Evolutionary conservation across 2,329 filamentous ascomycete genomes (phyloP).

Genomic region (Aphanoascus verrucosus): DNA sequence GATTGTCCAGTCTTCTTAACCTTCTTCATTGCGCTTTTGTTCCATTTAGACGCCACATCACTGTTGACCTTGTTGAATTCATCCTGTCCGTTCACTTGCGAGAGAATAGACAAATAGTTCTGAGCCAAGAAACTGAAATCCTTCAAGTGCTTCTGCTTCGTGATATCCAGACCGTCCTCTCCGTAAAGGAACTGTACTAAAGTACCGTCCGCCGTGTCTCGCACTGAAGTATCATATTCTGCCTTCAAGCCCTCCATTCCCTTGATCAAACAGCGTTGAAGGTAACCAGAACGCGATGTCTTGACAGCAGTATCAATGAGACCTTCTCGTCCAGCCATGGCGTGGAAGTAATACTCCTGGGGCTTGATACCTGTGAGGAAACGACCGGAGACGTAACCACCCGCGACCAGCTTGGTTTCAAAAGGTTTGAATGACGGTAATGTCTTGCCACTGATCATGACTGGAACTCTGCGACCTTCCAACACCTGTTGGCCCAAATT

Average conservation of each 20-base stretch:
- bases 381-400: slow-evolving; percentile 86
- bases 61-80: slow-evolving; percentile 48
- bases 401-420: slow-evolving; percentile 78
- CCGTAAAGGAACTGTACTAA: slow-evolving; percentile 94
- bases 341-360: slow-evolving; percentile 98
- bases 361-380: slow-evolving; percentile 97
- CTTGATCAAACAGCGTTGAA: slow-evolving; percentile 95
- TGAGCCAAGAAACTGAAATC: slow-evolving; percentile 84
- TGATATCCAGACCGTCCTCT: slow-evolving; percentile 88
- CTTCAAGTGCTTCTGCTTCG: slow-evolving; percentile 81
- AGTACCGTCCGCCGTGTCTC: slow-evolving; percentile 76
- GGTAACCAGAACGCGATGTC: slow-evolving; percentile 89
- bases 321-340: slow-evolving; percentile 97
- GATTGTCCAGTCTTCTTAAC: slow-evolving; percentile 61
- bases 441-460: slow-evolving; percentile 97
- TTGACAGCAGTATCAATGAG: slow-evolving; percentile 98
- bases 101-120: slow-evolving; percentile 71
- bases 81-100: slow-evolving; percentile 59
- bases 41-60: slow-evolving; percentile 53
- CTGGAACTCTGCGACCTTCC: slow-evolving; percentile 84
- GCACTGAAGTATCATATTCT: slow-evolving; percentile 85
- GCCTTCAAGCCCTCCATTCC: slow-evolving; percentile 93
- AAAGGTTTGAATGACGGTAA: slow-evolving; percentile 88
- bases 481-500: slow-evolving; percentile 94
- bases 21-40: slow-evolving; percentile 63